A percentile compares a stretch with the other conserved stretches of the same genome.
Conservation (phyloP, 345 rosid genomes). For the Brassica carinata region DNA sequence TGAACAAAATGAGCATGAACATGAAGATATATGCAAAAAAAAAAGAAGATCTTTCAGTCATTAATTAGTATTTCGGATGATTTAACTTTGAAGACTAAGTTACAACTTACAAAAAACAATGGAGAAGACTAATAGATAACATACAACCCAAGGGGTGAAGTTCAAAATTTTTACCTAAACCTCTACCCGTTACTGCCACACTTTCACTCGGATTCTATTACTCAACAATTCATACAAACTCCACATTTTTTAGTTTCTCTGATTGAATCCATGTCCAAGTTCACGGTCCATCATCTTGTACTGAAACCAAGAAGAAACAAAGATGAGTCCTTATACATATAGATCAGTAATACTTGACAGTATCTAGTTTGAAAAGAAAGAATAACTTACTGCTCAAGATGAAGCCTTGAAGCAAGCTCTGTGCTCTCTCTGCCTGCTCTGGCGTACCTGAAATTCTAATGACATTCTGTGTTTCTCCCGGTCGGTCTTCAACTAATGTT, state of each 20-base stretch:
- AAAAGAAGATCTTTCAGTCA: neutral
- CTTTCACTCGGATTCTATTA: constrained; percentile 10
- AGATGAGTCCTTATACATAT: neutral
- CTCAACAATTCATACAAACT: constrained; percentile 28
- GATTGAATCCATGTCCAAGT: constrained; percentile 18
- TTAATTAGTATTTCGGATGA: neutral
- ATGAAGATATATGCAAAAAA: neutral
- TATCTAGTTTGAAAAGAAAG: neutral
- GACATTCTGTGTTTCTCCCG: constrained; percentile 64
- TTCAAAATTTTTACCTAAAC: constrained; percentile 19
- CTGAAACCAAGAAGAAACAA: constrained; percentile 45
- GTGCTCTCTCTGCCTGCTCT: constrained; percentile 95
- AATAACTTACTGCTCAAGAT: constrained; percentile 83
- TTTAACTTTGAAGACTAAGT: neutral
- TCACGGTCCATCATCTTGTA: constrained; percentile 74
- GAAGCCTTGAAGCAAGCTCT: constrained; percentile 96
- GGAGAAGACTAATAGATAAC: constrained; percentile 18
- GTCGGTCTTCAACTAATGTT: constrained; percentile 71
- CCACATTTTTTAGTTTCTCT: constrained; percentile 14
- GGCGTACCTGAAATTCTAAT: constrained; percentile 94
- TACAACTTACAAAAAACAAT: neutral
- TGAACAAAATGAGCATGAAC: neutral
- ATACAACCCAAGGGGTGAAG: neutral
- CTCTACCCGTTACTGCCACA: constrained; percentile 15
- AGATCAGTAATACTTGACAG: neutral